These are phyloP conservation scores for Sphaerulina populicola DNA, from an alignment of 2,329 filamentous ascomycete genomes.

Conservation along the genomic window DNA sequence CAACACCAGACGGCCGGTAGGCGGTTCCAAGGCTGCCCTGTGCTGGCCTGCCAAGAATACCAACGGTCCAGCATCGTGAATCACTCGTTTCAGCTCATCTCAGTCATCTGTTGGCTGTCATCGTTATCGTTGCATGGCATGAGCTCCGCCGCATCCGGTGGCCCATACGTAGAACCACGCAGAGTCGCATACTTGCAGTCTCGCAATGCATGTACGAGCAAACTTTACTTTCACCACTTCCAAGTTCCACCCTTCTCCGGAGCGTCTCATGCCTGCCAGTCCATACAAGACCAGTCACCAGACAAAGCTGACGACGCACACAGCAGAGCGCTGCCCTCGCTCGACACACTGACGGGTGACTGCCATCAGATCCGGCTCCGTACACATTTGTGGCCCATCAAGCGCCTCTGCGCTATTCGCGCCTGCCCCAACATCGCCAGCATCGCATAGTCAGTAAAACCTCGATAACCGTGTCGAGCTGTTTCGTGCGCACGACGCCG, in stretches of 20 bases:
- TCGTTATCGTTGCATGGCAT: neutral
- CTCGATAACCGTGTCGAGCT: no score
- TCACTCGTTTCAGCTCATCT: no score
- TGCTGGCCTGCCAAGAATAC: neutral
- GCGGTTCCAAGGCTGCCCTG: neutral
- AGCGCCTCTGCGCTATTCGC: no score
- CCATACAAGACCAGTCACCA: neutral
- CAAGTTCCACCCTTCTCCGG: neutral
- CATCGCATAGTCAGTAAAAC: no score
- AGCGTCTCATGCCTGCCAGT: neutral
- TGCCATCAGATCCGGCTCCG: no score
- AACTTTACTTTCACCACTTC: neutral
- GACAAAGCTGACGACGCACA: neutral
- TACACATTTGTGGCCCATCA: no score
- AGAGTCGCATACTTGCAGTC: no score
- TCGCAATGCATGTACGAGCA: neutral
- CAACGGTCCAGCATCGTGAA: neutral
- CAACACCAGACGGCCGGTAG: neutral
- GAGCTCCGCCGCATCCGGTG: neutral
- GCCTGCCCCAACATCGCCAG: no score
- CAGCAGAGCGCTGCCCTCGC: neutral
- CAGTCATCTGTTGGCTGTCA: neutral
- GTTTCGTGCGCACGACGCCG: no score
- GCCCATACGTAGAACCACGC: no score
- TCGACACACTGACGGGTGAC: no score